Evolutionary conservation across 208 protist genomes (phyloP).

Genomic region (Leishmania lainsoni): DNA sequence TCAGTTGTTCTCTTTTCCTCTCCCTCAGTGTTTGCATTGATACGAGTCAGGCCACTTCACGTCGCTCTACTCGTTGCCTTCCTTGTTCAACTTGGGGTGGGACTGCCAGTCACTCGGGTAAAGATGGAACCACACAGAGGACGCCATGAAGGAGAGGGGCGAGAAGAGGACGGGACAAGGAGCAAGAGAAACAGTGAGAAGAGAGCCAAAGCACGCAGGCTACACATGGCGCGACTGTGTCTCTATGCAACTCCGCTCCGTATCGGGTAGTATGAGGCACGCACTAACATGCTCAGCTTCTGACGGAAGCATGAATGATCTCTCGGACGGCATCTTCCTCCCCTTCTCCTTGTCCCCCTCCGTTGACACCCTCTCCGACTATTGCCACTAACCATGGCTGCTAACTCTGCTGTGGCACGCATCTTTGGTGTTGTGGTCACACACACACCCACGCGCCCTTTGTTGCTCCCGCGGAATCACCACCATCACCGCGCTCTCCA

Average conservation of each 20-base stretch:
- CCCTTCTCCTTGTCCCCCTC: background rate
- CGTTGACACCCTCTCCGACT: background rate
- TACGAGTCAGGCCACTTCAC: background rate
- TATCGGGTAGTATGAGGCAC: background rate
- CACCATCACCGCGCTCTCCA: background rate
- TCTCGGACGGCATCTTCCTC: background rate
- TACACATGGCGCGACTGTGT: background rate
- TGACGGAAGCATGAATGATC: background rate
- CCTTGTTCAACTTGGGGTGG: background rate
- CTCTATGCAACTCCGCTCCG: background rate
- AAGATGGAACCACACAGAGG: background rate
- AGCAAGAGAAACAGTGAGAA: background rate
- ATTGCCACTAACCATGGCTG: background rate
- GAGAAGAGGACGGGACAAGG: background rate
- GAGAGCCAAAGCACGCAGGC: background rate
- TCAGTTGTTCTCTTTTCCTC: background rate
- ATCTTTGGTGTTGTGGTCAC: background rate
- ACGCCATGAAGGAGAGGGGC: background rate
- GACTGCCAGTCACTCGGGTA: background rate
- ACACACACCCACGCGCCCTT: too few relatives aligned
- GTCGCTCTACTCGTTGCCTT: background rate
- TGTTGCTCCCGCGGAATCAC: background rate
- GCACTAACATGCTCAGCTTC: background rate
- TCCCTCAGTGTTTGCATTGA: background rate
- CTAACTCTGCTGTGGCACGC: background rate